Evolutionary conservation across 2,329 filamentous ascomycete genomes (phyloP).

Genomic region (Ophiostoma sp.): DNA sequence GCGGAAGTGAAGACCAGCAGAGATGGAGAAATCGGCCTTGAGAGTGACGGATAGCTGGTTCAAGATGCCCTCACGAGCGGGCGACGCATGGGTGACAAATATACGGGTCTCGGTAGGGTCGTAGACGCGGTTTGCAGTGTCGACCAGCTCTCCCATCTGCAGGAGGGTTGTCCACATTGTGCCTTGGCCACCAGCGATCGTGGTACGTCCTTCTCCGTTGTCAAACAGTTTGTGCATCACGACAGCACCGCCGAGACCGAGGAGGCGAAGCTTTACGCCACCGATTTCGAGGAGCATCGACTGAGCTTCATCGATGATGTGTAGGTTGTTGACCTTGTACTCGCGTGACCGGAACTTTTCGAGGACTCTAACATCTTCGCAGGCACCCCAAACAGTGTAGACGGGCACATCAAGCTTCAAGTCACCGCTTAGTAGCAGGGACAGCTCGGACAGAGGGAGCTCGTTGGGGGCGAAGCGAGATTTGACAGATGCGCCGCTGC

Average conservation of each 20-base stretch:
- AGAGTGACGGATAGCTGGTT: slow-evolving; percentile 97
- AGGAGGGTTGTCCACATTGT: slow-evolving; percentile 99
- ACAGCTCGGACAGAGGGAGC: slow-evolving; percentile 85
- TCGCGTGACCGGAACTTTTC: slow-evolving; percentile 97
- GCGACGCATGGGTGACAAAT: slow-evolving; percentile 94
- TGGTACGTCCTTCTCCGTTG: slow-evolving; percentile 95
- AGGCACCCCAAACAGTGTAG: slow-evolving; percentile 98
- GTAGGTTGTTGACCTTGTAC: slow-evolving; percentile 95
- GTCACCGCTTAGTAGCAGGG: slow-evolving; percentile 79
- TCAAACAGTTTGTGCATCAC: slow-evolving; percentile 99
- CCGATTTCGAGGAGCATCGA: slow-evolving; percentile 92
- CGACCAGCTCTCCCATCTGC: slow-evolving; percentile 96
- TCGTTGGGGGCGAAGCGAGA: slow-evolving; percentile 74
- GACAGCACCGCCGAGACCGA: slow-evolving; percentile 90
- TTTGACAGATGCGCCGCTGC: slow-evolving; percentile 74
- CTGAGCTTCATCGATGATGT: slow-evolving; percentile 97
- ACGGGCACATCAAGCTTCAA: slow-evolving; percentile 92
- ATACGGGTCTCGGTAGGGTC: slow-evolving; percentile 95
- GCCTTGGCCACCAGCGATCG: slow-evolving; percentile 94
- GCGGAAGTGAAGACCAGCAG: slow-evolving; percentile 93
- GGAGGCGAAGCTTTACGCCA: slow-evolving; percentile 88
- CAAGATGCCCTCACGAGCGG: slow-evolving; percentile 88
- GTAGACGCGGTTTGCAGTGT: slow-evolving; percentile 96
- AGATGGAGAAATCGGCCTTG: slow-evolving; percentile 97
- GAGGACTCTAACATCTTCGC: slow-evolving; percentile 93